A percentile compares a stretch with the other conserved stretches of the same genome.
Conservation (phyloP, 768 basidiomycete genomes). For the Russula ochroleuca region DNA sequence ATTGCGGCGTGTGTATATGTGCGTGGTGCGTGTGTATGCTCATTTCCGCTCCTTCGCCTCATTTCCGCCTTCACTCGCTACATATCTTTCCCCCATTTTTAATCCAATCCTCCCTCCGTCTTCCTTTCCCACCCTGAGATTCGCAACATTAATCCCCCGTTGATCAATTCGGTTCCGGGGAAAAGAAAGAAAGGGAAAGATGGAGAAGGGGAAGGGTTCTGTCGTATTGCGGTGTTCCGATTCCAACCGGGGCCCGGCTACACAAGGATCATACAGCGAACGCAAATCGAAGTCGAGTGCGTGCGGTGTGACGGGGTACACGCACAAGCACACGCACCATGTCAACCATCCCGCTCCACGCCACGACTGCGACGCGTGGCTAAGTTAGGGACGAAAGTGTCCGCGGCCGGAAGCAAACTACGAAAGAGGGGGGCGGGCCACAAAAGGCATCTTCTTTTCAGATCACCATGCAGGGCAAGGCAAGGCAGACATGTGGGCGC, state of each 20-base stretch:
- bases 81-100: not conserved
- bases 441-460: not conserved
- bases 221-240: not conserved
- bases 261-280: not conserved
- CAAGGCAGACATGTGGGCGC: not conserved
- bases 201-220: not conserved
- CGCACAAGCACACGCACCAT: not conserved
- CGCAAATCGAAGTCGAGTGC: not conserved
- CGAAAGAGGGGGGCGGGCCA: slow-evolving; percentile 5
- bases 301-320: slow-evolving; percentile 3
- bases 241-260: not conserved
- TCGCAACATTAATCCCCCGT: not conserved
- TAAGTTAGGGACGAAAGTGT: not conserved
- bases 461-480: slow-evolving; percentile 15
- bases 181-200: not conserved
- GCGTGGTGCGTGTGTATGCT: slow-evolving; percentile 13
- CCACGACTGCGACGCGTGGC: slow-evolving; percentile 13
- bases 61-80: slow-evolving; percentile 10
- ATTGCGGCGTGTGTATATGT: slow-evolving; percentile 11
- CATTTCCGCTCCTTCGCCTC: slow-evolving; percentile 16
- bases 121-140: not conserved
- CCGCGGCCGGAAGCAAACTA: not conserved
- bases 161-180: not conserved
- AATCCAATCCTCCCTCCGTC: not conserved
- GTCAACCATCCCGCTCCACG: not conserved